These are phyloP conservation scores for Avena eriantha DNA, from an alignment of 176 grass and related monocot species.

Conservation along the genomic window DNA sequence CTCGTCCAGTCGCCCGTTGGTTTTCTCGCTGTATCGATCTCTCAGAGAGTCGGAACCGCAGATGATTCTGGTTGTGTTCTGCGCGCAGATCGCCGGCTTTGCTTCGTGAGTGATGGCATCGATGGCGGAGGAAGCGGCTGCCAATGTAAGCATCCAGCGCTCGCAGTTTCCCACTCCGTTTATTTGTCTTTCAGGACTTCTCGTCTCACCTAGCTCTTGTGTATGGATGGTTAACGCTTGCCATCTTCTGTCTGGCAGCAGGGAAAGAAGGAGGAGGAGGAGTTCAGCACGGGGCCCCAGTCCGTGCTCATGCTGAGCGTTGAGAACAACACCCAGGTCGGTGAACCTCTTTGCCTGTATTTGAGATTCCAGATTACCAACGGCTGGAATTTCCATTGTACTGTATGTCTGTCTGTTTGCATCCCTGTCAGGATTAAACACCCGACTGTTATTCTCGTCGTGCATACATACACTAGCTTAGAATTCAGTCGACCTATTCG, in stretches of 20 bases:
- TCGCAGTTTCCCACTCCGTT: background rate
- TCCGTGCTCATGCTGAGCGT: conserved; percentile 75
- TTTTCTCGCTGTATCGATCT: background rate
- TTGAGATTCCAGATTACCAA: background rate
- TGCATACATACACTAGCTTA: background rate
- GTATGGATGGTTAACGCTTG: background rate
- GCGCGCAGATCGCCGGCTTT: conserved; percentile 19
- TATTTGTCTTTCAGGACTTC: background rate
- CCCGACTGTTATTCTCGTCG: too few species aligned
- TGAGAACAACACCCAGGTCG: conserved; percentile 72
- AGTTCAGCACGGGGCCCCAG: conserved; percentile 71
- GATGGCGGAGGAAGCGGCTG: conserved; percentile 53
- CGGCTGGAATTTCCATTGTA: background rate
- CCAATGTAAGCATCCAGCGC: conserved; percentile 38
- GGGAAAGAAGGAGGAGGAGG: conserved; percentile 77
- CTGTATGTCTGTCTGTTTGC: background rate
- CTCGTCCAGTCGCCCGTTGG: background rate
- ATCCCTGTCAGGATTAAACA: too few species aligned
- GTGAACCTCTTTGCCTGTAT: background rate
- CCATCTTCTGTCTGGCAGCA: background rate
- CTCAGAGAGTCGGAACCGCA: background rate
- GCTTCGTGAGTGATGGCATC: conserved; percentile 25
- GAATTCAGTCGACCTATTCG: background rate
- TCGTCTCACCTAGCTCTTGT: background rate
- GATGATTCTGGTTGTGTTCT: background rate